Evolutionary conservation across 1,284 basidiomycete genomes (phyloP).

Genomic region (Bjerkandera adusta): DNA sequence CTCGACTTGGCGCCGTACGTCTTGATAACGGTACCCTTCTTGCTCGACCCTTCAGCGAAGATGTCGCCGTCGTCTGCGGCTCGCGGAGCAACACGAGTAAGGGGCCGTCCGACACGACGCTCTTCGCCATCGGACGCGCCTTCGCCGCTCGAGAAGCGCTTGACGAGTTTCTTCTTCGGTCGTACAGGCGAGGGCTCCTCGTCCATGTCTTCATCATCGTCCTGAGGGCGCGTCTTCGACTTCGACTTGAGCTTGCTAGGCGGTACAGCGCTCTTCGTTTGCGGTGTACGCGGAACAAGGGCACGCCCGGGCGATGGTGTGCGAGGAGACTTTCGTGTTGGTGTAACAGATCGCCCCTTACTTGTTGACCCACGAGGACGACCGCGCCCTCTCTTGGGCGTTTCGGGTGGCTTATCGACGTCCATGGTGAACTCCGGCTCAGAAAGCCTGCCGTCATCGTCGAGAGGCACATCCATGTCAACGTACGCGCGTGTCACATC

Average conservation of each 20-base stretch:
- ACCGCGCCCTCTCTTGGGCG: not conserved
- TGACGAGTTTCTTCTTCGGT: not conserved
- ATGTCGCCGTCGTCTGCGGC: not conserved
- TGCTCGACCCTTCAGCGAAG: not conserved
- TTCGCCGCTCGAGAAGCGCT: not conserved
- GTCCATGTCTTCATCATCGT: not conserved
- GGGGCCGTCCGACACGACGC: too few relatives aligned
- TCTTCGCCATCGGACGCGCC: not conserved
- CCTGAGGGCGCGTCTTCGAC: not conserved
- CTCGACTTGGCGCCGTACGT: constrained; percentile 18
- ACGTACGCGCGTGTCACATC: constrained; percentile 21
- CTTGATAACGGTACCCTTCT: constrained; percentile 11
- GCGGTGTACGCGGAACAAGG: too few relatives aligned
- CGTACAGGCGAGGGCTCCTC: not conserved
- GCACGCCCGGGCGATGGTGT: too few relatives aligned
- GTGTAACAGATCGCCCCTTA: too few relatives aligned
- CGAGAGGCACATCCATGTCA: constrained; percentile 24
- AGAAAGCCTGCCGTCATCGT: constrained; percentile 13
- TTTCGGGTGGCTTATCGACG: constrained; percentile 20
- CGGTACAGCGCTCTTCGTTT: too few relatives aligned
- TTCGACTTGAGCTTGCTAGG: too few relatives aligned
- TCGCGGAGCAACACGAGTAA: too few relatives aligned
- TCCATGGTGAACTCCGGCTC: constrained; percentile 19
- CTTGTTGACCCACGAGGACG: too few relatives aligned
- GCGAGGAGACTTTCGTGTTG: too few relatives aligned